Conservation (phyloP, 2,329 filamentous ascomycete genomes). For the Beauveria varroae region DNA sequence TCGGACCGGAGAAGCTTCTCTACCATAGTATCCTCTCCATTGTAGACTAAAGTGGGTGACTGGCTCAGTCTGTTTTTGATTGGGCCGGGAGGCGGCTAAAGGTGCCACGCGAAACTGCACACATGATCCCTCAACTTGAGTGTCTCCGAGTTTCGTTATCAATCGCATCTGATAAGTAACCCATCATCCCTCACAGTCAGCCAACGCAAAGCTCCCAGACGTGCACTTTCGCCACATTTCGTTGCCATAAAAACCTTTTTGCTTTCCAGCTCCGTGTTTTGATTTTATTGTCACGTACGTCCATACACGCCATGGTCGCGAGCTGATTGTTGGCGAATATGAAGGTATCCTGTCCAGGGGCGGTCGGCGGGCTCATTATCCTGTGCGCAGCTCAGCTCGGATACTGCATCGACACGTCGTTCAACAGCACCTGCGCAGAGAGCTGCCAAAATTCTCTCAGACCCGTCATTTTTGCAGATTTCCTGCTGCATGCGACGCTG, state of each 20-base stretch:
- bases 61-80: background rate
- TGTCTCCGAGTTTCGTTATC: background rate
- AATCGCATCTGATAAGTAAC: constrained; percentile 9
- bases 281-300: no score
- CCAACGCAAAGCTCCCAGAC: background rate
- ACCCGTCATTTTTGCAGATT: background rate
- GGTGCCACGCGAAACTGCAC: background rate
- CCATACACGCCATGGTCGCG: no score
- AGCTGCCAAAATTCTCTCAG: background rate
- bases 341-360: background rate
- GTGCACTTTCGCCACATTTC: background rate
- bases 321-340: background rate
- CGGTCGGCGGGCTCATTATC: background rate
- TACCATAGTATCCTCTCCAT: background rate
- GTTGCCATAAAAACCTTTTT: background rate
- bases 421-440: background rate
- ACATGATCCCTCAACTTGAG: background rate
- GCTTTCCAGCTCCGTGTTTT: no score
- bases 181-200: background rate
- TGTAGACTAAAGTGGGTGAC: background rate
- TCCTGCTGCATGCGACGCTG: background rate
- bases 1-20: background rate
- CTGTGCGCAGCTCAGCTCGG: background rate
- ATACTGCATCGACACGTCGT: background rate
- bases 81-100: background rate